Base-by-base conservation (phyloP, 192 early-diverging fungal species). In the Obelidium mucronatum region DNA sequence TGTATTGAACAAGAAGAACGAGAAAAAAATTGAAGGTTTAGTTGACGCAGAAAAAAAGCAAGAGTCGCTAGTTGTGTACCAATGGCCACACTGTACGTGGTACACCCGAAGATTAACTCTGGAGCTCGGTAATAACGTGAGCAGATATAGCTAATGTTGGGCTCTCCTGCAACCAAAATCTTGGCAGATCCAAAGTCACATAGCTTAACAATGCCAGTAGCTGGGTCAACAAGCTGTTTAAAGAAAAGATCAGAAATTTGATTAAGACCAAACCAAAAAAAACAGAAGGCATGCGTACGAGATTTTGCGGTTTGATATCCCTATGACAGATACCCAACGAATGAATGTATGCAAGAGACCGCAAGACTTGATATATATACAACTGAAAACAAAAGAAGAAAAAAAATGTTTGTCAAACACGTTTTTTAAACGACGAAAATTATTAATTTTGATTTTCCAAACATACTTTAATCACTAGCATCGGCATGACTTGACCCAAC, bases 121-220 rank as follows among this genome's bases (percentile, higher is more conserved):
- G 96, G 96, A 3, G 95, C 96, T 40, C 96, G 90, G 86, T 98
- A 98, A 82, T 98, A 98, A 71, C 96, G 90, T 59, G 96, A 98
- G 85, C 96, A 98, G 53, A 98, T 98, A 85, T 98, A 96, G 54
- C 94, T 94, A 62, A 99, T 97, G 84, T 99, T 99, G 39, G 96
- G 95, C 82, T 99, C 97, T 40, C 94, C 97, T 34, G 91, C 90
- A 26, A 96, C 85, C 61, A 99, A 89, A 19, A 94, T 93, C 85
- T 99, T 99, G 52, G 97, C 97, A 75, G 93, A 93, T 67, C 97
- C 97, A 86, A 99, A 99, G 83, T 99, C 97, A 80, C 96, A 98
- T 59, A 99, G 87, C 79, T 98, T 99, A 56, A 99, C 86, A 66
- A 98, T 90, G n/a, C 96, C 96, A 13, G 90, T 92, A 19, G 87